phyloP scores from a whole-genome alignment of 1,139 yeast genomes.

The Suhomyces choctaworum region DNA sequence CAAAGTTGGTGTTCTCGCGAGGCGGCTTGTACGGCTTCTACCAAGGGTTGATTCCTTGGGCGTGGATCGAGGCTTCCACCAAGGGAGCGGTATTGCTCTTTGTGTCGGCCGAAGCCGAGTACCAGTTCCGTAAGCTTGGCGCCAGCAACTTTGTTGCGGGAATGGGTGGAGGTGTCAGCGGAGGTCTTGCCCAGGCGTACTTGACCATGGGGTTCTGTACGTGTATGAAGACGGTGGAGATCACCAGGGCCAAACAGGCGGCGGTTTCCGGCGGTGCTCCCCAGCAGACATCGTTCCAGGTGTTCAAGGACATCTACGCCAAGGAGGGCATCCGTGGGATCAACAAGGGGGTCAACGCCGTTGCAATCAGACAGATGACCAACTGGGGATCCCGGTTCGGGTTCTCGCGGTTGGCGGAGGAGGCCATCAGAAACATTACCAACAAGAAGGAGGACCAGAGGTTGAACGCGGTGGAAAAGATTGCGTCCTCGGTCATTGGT shows the following conservation, averaged over 20 bases:
- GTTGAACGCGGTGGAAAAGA: slow-evolving; percentile 75
- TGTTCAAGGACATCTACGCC: slow-evolving; percentile 77
- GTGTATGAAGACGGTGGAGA: slow-evolving; percentile 97
- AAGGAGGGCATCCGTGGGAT: slow-evolving; percentile 92
- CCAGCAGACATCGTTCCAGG: slow-evolving; percentile 79
- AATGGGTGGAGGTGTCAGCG: slow-evolving; percentile 91
- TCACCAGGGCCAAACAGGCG: slow-evolving; percentile 84
- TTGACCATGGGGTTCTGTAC: slow-evolving; percentile 97
- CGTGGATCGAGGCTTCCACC: slow-evolving; percentile 99
- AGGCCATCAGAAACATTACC: slow-evolving; percentile 62
- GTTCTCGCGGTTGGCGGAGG: slow-evolving; percentile 87
- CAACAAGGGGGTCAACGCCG: slow-evolving; percentile 98
- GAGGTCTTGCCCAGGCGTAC: slow-evolving; percentile 96
- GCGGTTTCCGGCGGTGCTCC: slow-evolving; percentile 53
- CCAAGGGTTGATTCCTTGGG: slow-evolving; percentile 99
- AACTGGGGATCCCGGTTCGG: slow-evolving; percentile 99
- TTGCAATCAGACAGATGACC: slow-evolving; percentile 96
- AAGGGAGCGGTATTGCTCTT: slow-evolving; percentile 97
- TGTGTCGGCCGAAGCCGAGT: slow-evolving; percentile 91
- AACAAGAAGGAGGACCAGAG: slow-evolving; percentile 64
- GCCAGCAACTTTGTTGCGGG: slow-evolving; percentile 77
- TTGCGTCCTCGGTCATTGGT: slow-evolving; percentile 85
- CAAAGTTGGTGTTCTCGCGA: slow-evolving; percentile 80
- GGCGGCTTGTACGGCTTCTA: slow-evolving; percentile 92
- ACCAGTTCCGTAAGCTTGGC: slow-evolving; percentile 64